These are phyloP conservation scores for Naganishia vaughanmartiniae DNA, from an alignment of 768 basidiomycete genomes.

Conservation along the genomic window DNA sequence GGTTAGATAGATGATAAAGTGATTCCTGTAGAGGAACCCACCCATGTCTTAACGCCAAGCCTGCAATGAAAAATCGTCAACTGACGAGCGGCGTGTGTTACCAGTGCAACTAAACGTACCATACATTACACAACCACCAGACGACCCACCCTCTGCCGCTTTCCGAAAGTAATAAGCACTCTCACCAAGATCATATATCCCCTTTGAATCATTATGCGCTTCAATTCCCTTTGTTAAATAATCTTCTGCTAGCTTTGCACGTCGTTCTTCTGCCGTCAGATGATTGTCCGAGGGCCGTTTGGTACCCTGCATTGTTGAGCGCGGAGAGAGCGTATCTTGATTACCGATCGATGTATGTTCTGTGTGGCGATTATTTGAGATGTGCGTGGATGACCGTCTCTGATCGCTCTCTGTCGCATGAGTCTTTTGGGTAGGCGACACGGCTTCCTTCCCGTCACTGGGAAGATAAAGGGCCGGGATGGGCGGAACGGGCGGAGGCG, in stretches of 20 bases:
- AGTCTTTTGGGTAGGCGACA: not conserved
- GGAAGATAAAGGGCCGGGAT: slow-evolving; percentile 5
- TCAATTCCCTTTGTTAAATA: slow-evolving; percentile 42
- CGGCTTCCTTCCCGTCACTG: not conserved
- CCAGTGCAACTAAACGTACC: slow-evolving; percentile 35
- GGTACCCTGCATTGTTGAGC: not conserved
- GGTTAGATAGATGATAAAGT: not conserved
- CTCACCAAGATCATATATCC: slow-evolving; percentile 43
- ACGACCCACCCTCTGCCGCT: slow-evolving; percentile 48
- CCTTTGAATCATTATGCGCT: slow-evolving; percentile 35
- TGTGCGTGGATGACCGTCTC: not conserved
- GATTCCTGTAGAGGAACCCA: not conserved
- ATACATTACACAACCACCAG: slow-evolving; percentile 48
- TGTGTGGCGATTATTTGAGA: not conserved
- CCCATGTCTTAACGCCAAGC: slow-evolving; percentile 46
- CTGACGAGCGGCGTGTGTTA: not conserved
- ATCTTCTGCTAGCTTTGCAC: slow-evolving; percentile 36
- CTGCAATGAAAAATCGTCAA: slow-evolving; percentile 23
- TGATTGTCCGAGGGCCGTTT: not conserved
- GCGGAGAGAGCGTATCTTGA: not conserved
- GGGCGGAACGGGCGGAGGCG: slow-evolving; percentile 11
- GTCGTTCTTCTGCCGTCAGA: not conserved
- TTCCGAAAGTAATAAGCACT: slow-evolving; percentile 48
- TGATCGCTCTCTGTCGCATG: not conserved
- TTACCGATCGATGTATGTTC: too few relatives aligned